Evolutionary conservation across 805 yeast species (phyloP).

Genomic region (Scheffersomyces lignosus): DNA sequence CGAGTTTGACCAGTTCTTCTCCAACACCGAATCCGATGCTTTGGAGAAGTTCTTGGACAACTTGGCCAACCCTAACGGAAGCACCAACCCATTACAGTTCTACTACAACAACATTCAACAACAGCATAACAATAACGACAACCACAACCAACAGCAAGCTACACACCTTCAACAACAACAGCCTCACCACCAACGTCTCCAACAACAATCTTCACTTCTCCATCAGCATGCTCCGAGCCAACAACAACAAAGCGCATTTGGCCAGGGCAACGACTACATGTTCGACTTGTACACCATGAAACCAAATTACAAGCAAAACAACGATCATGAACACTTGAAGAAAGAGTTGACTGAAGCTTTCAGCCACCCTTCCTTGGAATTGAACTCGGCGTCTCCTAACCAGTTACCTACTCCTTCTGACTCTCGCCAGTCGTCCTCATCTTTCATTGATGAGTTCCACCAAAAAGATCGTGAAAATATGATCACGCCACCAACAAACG

Average conservation of each 20-base stretch:
- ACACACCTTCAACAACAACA: no score
- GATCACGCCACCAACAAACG: slow-evolving; percentile 7
- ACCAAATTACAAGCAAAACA: slow-evolving; percentile 8
- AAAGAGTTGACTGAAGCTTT: slow-evolving; percentile 34
- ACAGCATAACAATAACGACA: background rate
- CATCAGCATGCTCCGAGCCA: no score
- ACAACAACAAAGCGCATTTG: background rate
- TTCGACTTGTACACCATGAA: slow-evolving; percentile 35
- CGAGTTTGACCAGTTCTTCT: slow-evolving; percentile 36
- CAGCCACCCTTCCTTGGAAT: slow-evolving; percentile 22
- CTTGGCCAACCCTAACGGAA: slow-evolving; percentile 28
- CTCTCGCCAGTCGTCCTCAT: slow-evolving; percentile 22
- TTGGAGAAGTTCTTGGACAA: slow-evolving; percentile 43
- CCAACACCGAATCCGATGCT: slow-evolving; percentile 37
- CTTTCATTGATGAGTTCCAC: slow-evolving; percentile 3
- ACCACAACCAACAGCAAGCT: background rate
- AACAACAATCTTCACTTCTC: no score
- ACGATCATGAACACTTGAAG: slow-evolving; percentile 19
- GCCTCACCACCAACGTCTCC: slow-evolving; percentile 3
- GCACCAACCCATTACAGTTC: slow-evolving; percentile 30
- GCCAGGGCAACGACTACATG: slow-evolving; percentile 10
- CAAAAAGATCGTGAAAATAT: slow-evolving; percentile 3
- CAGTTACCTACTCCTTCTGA: slow-evolving; percentile 38
- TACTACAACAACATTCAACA: slow-evolving; percentile 15
- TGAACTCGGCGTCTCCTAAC: slow-evolving; percentile 11